These are phyloP conservation scores for Cercospora nicotianae DNA, from an alignment of 2,329 filamentous ascomycete species.

Conservation along the genomic window DNA sequence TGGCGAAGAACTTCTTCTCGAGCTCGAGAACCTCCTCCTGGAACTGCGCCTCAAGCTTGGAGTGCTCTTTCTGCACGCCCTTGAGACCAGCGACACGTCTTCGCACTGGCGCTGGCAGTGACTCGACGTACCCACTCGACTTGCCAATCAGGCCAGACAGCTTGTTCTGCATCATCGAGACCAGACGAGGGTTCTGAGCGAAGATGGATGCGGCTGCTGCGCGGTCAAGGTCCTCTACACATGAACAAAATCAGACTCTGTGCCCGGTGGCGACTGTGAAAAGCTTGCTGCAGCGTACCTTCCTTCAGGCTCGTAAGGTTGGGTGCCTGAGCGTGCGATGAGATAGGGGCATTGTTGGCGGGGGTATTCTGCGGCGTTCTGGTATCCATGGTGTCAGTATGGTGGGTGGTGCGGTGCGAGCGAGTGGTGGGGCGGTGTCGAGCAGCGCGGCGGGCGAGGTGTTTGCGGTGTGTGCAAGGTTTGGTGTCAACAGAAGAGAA, in stretches of 20 bases:
- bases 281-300: constrained; percentile 59
- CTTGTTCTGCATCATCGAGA: constrained; percentile 97
- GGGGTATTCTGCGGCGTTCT: constrained; percentile 99
- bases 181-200: constrained; percentile 89
- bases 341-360: constrained; percentile 92
- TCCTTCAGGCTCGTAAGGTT: constrained; percentile 94
- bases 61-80: constrained; percentile 97
- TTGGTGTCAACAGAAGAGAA: constrained; percentile 4
- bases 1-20: constrained; percentile 99
- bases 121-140: constrained; percentile 97
- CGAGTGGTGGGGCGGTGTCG: constrained; percentile 1
- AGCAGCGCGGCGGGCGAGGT: neutral
- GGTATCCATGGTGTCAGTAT: constrained; percentile 39
- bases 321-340: constrained; percentile 93
- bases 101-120: constrained; percentile 82
- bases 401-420: constrained; percentile 1
- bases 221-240: constrained; percentile 86
- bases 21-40: constrained; percentile 97
- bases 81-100: constrained; percentile 93
- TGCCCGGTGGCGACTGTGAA: constrained; percentile 10
- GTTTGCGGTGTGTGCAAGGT: neutral
- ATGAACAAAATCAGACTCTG: constrained; percentile 6
- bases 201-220: constrained; percentile 87
- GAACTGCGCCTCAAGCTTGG: constrained; percentile 96
- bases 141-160: constrained; percentile 89